Evolutionary conservation across 1,284 basidiomycete species (phyloP).

Genomic region (Porodaedalea pini): DNA sequence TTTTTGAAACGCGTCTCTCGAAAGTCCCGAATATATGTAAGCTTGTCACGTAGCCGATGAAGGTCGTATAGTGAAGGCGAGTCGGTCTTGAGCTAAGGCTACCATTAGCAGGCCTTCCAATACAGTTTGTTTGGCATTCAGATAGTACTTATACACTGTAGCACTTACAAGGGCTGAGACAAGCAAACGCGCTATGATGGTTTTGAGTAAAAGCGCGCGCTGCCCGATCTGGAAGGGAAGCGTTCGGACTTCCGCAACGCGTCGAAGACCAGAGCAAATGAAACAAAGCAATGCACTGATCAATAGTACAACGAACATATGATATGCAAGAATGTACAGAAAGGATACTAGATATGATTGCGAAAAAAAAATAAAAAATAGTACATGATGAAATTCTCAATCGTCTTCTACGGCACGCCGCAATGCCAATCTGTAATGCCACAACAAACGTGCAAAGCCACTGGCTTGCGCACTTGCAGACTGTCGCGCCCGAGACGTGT

Average conservation of each 20-base stretch:
- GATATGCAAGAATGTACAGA: background rate
- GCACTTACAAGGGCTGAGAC: background rate
- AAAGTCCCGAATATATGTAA: background rate
- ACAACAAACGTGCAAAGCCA: slow-evolving; percentile 34
- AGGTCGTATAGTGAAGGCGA: background rate
- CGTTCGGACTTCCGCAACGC: background rate
- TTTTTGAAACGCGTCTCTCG: background rate
- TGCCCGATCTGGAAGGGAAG: background rate
- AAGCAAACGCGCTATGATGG: background rate
- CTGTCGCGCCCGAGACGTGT: slow-evolving; percentile 42
- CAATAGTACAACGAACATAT: background rate
- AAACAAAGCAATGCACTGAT: too few species aligned
- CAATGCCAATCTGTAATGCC: slow-evolving; percentile 34
- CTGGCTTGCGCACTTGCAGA: slow-evolving; percentile 24
- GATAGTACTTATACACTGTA: background rate
- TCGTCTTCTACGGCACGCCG: slow-evolving; percentile 20
- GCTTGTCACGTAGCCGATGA: background rate
- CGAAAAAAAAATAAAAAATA: too few species aligned
- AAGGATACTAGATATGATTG: too few species aligned
- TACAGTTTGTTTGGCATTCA: background rate
- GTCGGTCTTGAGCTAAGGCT: background rate
- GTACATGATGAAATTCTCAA: too few species aligned
- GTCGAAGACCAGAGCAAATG: background rate
- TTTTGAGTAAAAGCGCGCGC: background rate
- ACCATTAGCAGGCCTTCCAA: background rate